phyloP scores from a whole-genome alignment of 148 eudicot species.

The Vaccinium myrtillus region DNA sequence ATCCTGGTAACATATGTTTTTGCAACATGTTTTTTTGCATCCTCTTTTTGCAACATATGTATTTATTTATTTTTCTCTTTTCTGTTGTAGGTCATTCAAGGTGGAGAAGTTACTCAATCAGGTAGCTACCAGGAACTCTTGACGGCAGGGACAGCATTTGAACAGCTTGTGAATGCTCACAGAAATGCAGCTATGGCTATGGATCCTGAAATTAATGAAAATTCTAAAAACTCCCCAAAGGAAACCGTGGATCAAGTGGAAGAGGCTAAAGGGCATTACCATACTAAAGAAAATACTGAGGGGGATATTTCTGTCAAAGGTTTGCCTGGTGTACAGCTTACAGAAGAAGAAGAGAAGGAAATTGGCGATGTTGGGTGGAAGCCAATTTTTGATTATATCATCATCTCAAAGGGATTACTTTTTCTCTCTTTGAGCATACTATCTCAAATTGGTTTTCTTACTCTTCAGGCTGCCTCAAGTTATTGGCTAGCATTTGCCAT shows the following conservation, averaged over 20 bases:
- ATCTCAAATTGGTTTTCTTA: slow-evolving; percentile 37
- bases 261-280: slow-evolving; percentile 6
- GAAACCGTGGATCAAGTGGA: neutral
- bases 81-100: slow-evolving; percentile 46
- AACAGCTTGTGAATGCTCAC: slow-evolving; percentile 65
- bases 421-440: slow-evolving; percentile 20
- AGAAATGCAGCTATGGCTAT: slow-evolving; percentile 31
- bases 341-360: slow-evolving; percentile 62
- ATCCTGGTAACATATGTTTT: slow-evolving; percentile 46
- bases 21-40: neutral
- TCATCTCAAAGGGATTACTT: slow-evolving; percentile 40
- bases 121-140: slow-evolving; percentile 56
- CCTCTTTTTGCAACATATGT: neutral
- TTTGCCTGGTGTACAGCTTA: slow-evolving; percentile 37
- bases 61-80: neutral
- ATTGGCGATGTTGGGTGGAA: slow-evolving; percentile 50
- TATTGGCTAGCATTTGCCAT: slow-evolving; percentile 58
- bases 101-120: slow-evolving; percentile 50
- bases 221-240: neutral
- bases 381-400: slow-evolving; percentile 44
- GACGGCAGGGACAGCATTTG: slow-evolving; percentile 53
- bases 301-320: slow-evolving; percentile 29
- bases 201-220: slow-evolving; percentile 20
- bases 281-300: slow-evolving; percentile 29
- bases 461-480: slow-evolving; percentile 47